Evolutionary conservation across 495 filamentous ascomycete genomes (phyloP), one percentile per base, ranked within the genome.

Genomic region (Trichoderma reesei): DNA sequence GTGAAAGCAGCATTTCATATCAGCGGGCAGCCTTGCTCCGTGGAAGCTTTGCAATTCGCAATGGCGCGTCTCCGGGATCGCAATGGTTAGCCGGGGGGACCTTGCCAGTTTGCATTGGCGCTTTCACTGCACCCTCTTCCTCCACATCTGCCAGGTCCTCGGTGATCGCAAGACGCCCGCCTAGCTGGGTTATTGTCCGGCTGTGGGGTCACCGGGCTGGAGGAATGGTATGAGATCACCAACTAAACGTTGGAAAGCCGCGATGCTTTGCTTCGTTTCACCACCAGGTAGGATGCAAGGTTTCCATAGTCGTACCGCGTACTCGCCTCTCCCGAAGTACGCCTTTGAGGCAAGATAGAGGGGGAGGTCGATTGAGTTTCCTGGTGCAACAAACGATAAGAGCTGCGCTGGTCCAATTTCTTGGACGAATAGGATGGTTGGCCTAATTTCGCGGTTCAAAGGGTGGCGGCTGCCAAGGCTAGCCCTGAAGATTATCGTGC

Each of bases 121-220:
- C 51, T 56, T 56, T 9, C 51, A 34, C 26, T 56, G 13, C 7
- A 20, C 9, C 51, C 31, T 56, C 51, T 26, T 26, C 26, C 26
- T 56, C 51, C 51, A 56, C 51, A 31, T 11, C 13, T 56, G 51
- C 51, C 31, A 56, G 31, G 51, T 5, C 51, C 51, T 56, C 6
- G 26, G 31, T 56, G 51, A 56, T 56, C 51, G 16, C 31, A 56
- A 56, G 34, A 56, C 51, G 51, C 51, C 51, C 51, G 51, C 51
- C 51, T 56, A 26, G 51, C 16, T 56, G 26, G 44, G 16, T 48
- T 48, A 48, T 48, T n/a, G 7, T 48, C 44, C n/a, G 18, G 16
- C 44, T 48, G 44, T 48, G 44, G 44, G 44, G 51, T 56, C 51
- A 9, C 51, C 14, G 26, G 31, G 51, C 51, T 56, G 51, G 5